Evolutionary conservation across 306 rosid species (phyloP).

Genomic region (Rosa chinensis): DNA sequence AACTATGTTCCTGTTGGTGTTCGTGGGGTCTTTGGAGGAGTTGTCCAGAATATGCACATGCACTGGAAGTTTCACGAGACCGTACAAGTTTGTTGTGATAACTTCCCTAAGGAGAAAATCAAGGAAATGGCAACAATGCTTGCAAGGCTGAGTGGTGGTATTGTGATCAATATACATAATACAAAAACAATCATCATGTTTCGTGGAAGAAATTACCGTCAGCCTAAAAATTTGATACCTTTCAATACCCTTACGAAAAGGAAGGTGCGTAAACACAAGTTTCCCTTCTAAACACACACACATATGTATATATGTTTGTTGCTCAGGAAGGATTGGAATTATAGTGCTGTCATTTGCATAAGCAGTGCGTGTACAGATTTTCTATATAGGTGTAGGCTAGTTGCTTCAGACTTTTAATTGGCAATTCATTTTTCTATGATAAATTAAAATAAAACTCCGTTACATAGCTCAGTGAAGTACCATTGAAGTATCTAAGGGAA

Average conservation of each 20-base stretch:
- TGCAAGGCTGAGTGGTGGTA: conserved; percentile 96
- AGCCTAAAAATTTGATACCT: conserved; percentile 93
- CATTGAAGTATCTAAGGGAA: background rate
- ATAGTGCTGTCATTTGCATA: conserved; percentile 6
- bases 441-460: background rate
- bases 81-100: conserved; percentile 97
- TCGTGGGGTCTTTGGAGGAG: conserved; percentile 99
- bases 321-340: conserved; percentile 6
- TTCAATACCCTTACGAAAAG: conserved; percentile 97
- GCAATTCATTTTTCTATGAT: background rate
- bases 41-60: conserved; percentile 98
- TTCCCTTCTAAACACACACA: background rate
- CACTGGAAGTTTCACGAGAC: conserved; percentile 99
- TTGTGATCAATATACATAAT: conserved; percentile 77
- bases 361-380: conserved; percentile 5
- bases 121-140: conserved; percentile 97
- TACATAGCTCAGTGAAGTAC: background rate
- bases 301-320: background rate
- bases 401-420: conserved; percentile 9
- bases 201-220: conserved; percentile 96
- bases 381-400: conserved; percentile 13
- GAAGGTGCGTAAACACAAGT: conserved; percentile 57
- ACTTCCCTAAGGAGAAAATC: conserved; percentile 92
- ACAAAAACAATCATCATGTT: conserved; percentile 97
- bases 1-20: conserved; percentile 98